Conservation (phyloP, 2,329 filamentous ascomycete species). For the Cercospora sesami region DNA sequence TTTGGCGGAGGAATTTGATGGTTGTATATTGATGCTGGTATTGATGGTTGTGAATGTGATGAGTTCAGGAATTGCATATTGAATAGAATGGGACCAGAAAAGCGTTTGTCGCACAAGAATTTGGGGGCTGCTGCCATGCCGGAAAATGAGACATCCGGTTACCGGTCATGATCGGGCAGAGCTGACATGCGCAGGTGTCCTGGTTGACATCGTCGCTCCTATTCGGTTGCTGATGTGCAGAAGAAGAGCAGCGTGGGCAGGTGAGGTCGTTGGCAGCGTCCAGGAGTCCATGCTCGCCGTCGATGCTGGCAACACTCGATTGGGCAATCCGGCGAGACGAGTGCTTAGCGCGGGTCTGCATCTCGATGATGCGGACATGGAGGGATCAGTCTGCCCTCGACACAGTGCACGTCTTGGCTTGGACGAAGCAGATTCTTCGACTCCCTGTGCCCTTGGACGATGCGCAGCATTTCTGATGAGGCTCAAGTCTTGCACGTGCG, state of each 20-base stretch:
- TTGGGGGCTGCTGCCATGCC: not conserved
- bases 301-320: not conserved
- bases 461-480: not conserved
- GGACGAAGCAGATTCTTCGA: not conserved
- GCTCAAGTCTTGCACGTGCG: not conserved
- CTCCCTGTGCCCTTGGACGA: not conserved
- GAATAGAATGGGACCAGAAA: too few relatives aligned
- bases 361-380: not conserved
- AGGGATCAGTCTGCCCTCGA: not conserved
- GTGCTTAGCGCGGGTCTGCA: not conserved
- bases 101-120: not conserved
- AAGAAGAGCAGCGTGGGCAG: too few relatives aligned
- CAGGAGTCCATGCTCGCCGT: not conserved
- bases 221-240: not conserved
- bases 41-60: not conserved
- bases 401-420: not conserved
- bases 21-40: not conserved
- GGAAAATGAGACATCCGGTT: not conserved
- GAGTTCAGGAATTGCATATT: not conserved
- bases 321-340: not conserved
- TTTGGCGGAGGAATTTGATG: not conserved
- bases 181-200: not conserved
- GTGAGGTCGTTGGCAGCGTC: not conserved
- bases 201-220: not conserved
- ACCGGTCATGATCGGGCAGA: not conserved